Base-by-base conservation (phyloP, 805 yeast species). In the Wickerhamiella slavikovae region DNA sequence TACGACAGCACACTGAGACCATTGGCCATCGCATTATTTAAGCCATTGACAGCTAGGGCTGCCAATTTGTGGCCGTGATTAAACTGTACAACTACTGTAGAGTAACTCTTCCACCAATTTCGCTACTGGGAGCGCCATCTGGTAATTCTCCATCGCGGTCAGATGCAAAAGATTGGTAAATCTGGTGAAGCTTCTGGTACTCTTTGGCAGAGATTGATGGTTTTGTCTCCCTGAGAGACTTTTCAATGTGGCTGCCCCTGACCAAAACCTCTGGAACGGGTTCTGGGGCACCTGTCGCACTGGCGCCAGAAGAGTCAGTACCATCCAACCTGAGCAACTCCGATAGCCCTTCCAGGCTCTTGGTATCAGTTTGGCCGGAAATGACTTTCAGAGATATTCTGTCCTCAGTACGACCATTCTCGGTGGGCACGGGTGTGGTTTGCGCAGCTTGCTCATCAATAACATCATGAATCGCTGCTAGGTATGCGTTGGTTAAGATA, bases 101-200 rank as follows among this genome's bases (percentile, higher is more conserved):
- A 0, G 93, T 75, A 7, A 77, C 64, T 35, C 95, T 60, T 3
- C 82, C 93, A 1, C 95, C 95, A 12, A 82, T 63, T 27, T 76
- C 83, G 24, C 58, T 68, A 43, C 89, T 68, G 3, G 85, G 68
- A 20, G 70, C 63, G 0, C 94, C 95, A 38, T 69, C 71, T 1
- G 91, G 93, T 79, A 85, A 69, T 34, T 73, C 71, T 0, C 93
- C 94, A 33, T 76, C 83, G 26, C 95, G 54, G 11, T 68, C 80
- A 24, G 70, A 63, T 4, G 72, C 66, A 44, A 85, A 89, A 44
- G 73, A 71, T 14, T 56, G 46, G 45, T 85, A 85, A 20, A 85
- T 72, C 0, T 47, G 51, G 15, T 57, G 49, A 28, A 85, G 60
- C 42, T 80, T 77, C 5, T 40, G 39, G 35, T 64, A 61, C 43